A percentile compares a stretch with the other conserved stretches of the same genome.
These are phyloP conservation scores for Scedosporium apiospermum DNA, from an alignment of 2,329 filamentous ascomycete species.

Conservation along the genomic window DNA sequence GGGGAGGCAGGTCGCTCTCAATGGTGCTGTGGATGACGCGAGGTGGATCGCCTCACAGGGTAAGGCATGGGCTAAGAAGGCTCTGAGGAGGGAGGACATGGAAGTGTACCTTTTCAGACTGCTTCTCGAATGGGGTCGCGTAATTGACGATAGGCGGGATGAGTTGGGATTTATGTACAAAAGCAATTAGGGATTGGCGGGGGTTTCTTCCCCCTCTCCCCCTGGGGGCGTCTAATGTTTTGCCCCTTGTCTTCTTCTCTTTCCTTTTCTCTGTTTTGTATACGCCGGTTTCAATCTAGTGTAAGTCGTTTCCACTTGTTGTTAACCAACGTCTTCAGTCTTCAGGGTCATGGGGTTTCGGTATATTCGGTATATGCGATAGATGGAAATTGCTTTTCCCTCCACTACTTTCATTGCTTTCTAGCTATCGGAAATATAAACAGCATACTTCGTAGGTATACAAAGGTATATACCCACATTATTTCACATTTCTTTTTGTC, in stretches of 20 bases:
- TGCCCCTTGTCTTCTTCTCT: not conserved
- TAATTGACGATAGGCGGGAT: slow-evolving; percentile 54
- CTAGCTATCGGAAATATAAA: not conserved
- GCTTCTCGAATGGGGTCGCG: slow-evolving; percentile 65
- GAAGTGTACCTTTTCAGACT: slow-evolving; percentile 73
- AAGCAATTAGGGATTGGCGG: slow-evolving; percentile 9
- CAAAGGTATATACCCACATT: not conserved
- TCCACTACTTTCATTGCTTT: not conserved
- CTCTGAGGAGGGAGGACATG: slow-evolving; percentile 62
- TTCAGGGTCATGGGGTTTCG: not conserved
- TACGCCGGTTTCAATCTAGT: not conserved
- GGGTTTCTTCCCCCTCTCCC: not conserved
- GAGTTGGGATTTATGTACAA: slow-evolving; percentile 26
- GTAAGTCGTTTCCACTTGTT: not conserved
- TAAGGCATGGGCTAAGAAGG: slow-evolving; percentile 52
- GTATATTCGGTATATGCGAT: not conserved
- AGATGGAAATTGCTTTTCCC: not conserved
- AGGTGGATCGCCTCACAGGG: slow-evolving; percentile 59
- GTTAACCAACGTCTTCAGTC: not conserved
- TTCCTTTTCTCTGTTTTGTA: not conserved
- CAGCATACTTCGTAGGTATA: not conserved
- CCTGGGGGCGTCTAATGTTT: not conserved
- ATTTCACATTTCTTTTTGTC: too few species aligned
- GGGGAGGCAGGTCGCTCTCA: slow-evolving; percentile 5
- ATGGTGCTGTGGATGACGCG: slow-evolving; percentile 35